Evolutionary conservation across 2,329 filamentous ascomycete species (phyloP), one percentile per base, ranked within the genome.

Genomic region (Cladosporium sphaerospermum): DNA sequence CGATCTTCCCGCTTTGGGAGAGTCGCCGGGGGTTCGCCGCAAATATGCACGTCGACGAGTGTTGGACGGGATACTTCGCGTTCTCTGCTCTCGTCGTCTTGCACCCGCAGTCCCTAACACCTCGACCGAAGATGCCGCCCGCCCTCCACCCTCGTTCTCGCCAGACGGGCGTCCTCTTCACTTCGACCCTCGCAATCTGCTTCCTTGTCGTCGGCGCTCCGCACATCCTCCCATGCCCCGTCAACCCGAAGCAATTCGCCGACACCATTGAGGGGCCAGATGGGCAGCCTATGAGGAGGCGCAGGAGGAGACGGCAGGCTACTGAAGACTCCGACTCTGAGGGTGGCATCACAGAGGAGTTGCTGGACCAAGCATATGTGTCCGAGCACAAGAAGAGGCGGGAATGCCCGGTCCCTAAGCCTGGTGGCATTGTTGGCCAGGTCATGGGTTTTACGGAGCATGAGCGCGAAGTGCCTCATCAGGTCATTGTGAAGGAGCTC

Each of bases 361-460:
- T 11, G 16, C 16, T 31, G 9, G 28, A 54, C 28, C 19, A 45
- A 23, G 45, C 54, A 18, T 19, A 41, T 34, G 44, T 55, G 44
- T 31, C 16, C 11, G 31, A 53, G 43, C 28, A 61, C 51, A 50
- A 64, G 64, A 51, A 65, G 42, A 72, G 77, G 65, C 80, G 89
- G 63, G 89, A 95, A 67, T 99, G 93, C 67, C 93, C 93, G 0
- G 84, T 99, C 10, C 93, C 93, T 4, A 96, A 96, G 71, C 92
- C 93, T 0, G 78, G 83, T 32, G 91, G 90, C 2, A 72, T 90
- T 33, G 72, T 95, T 43, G 88, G 88, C 10, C 81, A 87, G 65
- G 75, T 92, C 61, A 71, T 93, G 57, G 89, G 88, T 0, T 86
- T 92, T 66, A 79, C 78, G 60, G 61, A 66, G 32, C 62, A 67